phyloP scores from a whole-genome alignment of 1,284 basidiomycete species.

The Puccinia hordei region DNA sequence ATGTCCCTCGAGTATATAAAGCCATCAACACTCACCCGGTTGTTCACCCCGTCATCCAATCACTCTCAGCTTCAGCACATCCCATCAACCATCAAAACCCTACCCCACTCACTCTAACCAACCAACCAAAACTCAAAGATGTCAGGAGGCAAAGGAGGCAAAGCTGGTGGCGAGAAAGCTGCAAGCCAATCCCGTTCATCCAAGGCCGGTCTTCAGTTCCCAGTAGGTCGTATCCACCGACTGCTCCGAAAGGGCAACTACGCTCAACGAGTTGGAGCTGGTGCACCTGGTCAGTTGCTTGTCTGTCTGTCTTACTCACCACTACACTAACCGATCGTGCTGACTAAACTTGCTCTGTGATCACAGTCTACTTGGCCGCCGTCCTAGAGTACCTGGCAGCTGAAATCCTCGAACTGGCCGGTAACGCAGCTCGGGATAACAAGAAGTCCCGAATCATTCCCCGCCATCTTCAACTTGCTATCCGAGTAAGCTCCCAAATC shows the following conservation, averaged over 20 bases:
- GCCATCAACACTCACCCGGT: not conserved
- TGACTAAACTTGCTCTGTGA: not conserved
- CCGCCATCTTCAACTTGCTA: slow-evolving; percentile 83
- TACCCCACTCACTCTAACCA: not conserved
- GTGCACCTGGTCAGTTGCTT: slow-evolving; percentile 69
- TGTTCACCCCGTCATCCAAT: not conserved
- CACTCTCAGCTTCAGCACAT: not conserved
- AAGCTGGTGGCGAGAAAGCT: slow-evolving; percentile 49
- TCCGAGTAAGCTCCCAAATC: slow-evolving; percentile 63
- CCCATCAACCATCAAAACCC: not conserved
- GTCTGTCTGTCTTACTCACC: too few species aligned
- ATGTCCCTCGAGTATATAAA: not conserved
- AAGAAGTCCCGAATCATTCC: slow-evolving; percentile 87
- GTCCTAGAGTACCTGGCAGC: slow-evolving; percentile 81
- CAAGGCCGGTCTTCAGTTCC: slow-evolving; percentile 78
- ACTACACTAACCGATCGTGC: too few species aligned
- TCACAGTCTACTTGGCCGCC: slow-evolving; percentile 77
- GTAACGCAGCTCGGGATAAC: slow-evolving; percentile 73
- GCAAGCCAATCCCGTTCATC: slow-evolving; percentile 68
- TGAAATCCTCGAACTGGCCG: slow-evolving; percentile 83
- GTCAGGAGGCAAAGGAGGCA: slow-evolving; percentile 50
- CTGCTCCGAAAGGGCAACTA: slow-evolving; percentile 83
- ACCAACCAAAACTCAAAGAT: slow-evolving; percentile 5
- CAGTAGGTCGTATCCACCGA: slow-evolving; percentile 85
- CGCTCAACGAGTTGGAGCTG: slow-evolving; percentile 73